phyloP scores from a whole-genome alignment of 1,139 yeast genomes.

The Hyphopichia khmerensis region DNA sequence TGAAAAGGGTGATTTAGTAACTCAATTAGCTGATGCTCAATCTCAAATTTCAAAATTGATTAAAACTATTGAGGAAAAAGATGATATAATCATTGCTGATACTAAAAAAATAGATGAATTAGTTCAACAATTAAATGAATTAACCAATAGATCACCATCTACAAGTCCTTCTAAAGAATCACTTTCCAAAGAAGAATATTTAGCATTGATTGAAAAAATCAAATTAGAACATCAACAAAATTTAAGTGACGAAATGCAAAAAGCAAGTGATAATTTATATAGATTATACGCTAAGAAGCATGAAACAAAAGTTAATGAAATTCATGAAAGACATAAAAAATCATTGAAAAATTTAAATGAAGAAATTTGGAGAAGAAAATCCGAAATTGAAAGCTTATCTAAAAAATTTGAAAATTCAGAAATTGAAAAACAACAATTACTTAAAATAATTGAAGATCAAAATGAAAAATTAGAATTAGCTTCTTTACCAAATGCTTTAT shows the following conservation, averaged over 20 bases:
- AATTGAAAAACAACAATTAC: conserved; percentile 51
- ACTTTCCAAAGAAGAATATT: not conserved
- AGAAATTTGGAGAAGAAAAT: conserved; percentile 37
- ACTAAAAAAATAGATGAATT: conserved; percentile 23
- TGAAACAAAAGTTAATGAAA: conserved; percentile 55
- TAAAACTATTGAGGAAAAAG: conserved; percentile 18
- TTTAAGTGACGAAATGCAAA: conserved; percentile 39
- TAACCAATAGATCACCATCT: not conserved
- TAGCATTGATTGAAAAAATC: conserved; percentile 18
- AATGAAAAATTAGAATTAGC: not conserved
- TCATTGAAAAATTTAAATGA: conserved; percentile 35
- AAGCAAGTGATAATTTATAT: conserved; percentile 64
- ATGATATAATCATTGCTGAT: conserved; percentile 23
- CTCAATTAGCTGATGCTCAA: conserved; percentile 17
- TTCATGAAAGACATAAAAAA: conserved; percentile 31
- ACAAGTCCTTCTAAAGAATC: not conserved
- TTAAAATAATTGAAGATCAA: conserved; percentile 7
- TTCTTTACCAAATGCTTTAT: not conserved
- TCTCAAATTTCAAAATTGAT: conserved; percentile 11
- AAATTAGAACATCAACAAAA: conserved; percentile 34
- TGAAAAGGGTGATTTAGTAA: conserved; percentile 14
- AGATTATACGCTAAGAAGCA: conserved; percentile 70
- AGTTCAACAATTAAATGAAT: conserved; percentile 17
- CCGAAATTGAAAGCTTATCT: conserved; percentile 44
- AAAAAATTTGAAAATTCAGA: conserved; percentile 46